Conservation (phyloP, 1,284 basidiomycete genomes). For the Ustilago xerochloae region DNA sequence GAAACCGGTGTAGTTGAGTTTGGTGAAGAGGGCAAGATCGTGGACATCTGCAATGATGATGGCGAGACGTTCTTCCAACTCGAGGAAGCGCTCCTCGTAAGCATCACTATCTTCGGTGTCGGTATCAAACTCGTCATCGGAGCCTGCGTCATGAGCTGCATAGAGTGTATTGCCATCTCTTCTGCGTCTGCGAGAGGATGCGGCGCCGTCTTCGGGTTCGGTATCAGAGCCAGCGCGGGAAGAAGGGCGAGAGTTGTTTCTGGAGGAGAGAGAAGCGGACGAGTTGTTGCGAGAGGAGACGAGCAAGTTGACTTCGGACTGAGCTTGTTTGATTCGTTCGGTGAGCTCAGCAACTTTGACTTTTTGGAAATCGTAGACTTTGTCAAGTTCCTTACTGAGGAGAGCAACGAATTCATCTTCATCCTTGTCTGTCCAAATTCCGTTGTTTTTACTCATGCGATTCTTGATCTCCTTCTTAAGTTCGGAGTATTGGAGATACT, state of each 20-base stretch:
- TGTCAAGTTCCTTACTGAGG: slow-evolving; percentile 89
- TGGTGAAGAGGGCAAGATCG: slow-evolving; percentile 91
- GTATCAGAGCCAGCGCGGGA: slow-evolving; percentile 41
- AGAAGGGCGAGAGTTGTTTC: slow-evolving; percentile 29
- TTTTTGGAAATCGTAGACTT: slow-evolving; percentile 95
- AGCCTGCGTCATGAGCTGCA: slow-evolving; percentile 71
- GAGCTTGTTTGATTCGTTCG: slow-evolving; percentile 66
- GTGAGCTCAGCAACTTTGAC: slow-evolving; percentile 73
- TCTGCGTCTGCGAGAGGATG: slow-evolving; percentile 24
- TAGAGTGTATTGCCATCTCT: slow-evolving; percentile 71
- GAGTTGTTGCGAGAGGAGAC: slow-evolving; percentile 59
- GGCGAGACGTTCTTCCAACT: slow-evolving; percentile 93
- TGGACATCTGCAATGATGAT: slow-evolving; percentile 97
- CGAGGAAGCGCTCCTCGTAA: slow-evolving; percentile 87
- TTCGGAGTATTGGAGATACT: slow-evolving; percentile 68
- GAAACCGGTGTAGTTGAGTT: slow-evolving; percentile 93
- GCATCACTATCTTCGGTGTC: slow-evolving; percentile 78
- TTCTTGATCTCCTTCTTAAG: slow-evolving; percentile 68
- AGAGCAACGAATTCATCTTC: slow-evolving; percentile 66
- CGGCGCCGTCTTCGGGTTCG: slow-evolving; percentile 27
- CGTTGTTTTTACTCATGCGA: slow-evolving; percentile 62
- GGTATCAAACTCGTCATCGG: slow-evolving; percentile 72
- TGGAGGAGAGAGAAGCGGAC: slow-evolving; percentile 52
- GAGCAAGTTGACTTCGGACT: slow-evolving; percentile 65
- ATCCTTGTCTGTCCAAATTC: slow-evolving; percentile 66